Base-by-base conservation (phyloP, 768 basidiomycete species). In the Collybia sordida region DNA sequence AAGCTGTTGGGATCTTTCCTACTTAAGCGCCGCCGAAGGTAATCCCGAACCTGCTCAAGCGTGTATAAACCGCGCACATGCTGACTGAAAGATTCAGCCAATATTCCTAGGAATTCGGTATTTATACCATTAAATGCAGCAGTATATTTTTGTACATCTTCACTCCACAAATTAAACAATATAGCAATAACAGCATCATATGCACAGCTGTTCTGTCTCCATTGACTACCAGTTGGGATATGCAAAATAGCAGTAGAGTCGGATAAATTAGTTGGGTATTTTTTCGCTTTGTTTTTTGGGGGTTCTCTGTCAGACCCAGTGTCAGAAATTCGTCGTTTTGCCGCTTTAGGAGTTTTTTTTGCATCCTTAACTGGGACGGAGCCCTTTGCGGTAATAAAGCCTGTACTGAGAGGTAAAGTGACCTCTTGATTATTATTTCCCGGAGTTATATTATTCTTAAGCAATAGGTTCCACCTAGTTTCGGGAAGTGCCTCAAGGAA, bases 171-270 rank as follows among this genome's bases (percentile, higher is more conserved):
- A 40, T 58, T 41, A 47, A 46, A 61, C 4, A 69, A 40, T 6
- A 60, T 47, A 0, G 59, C 47, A 25, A 69, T 45, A 3, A 60
- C 34, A 11, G 59, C 19, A 45, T 69, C 68, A 57, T 69, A 69
- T 11, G 63, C 61, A 58, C 67, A 70, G 35, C 67, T 68, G 34
- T 64, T 62, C n/a, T 57, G 23, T 31, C 42, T 41, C 65, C 65
- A 66, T 27, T 19, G 34, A 36, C 53, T 47, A 17, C 59, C 59
- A 8, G 31, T 40, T 12, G 47, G 36, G 35, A 37, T 23, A 47
- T 42, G 39, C n/a, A n/a, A n/a, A n/a, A n/a, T n/a, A n/a, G n/a
- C n/a, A n/a, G n/a, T n/a, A n/a, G n/a, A n/a, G n/a, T n/a, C n/a
- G n/a, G n/a, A n/a, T n/a, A n/a, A n/a, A n/a, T n/a, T n/a, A n/a